phyloP scores from a whole-genome alignment of 345 rosid genomes.

The Eucalyptus tenuipes region DNA sequence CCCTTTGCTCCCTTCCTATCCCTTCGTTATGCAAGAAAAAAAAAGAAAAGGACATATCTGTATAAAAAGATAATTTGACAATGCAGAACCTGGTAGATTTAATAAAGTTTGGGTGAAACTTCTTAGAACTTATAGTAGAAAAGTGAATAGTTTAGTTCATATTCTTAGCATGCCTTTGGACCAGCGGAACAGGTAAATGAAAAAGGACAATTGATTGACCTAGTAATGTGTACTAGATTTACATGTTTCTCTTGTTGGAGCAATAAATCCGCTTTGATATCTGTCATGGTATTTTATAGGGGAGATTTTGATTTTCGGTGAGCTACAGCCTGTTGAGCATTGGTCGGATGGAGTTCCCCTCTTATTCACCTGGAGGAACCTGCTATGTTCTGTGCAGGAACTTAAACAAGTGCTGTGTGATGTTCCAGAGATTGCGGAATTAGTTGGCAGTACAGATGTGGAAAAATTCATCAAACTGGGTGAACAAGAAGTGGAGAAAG shows the following conservation, averaged over 20 bases:
- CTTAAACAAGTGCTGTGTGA: conserved; percentile 62
- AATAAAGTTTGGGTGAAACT: not conserved
- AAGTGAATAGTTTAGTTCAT: not conserved
- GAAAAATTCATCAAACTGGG: conserved; percentile 30
- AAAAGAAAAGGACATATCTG: not conserved
- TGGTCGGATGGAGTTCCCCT: not conserved
- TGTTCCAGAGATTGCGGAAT: conserved; percentile 75
- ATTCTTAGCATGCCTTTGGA: not conserved
- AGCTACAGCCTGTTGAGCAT: not conserved
- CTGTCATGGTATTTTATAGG: not conserved
- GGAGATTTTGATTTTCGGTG: not conserved
- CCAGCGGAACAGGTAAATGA: not conserved
- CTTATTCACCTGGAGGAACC: not conserved
- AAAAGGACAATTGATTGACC: not conserved
- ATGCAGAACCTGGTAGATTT: not conserved
- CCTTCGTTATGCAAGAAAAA: not conserved
- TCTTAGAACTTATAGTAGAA: not conserved
- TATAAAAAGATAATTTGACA: not conserved
- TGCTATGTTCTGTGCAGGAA: conserved; percentile 40
- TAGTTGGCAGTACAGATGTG: conserved; percentile 54
- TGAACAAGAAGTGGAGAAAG: conserved; percentile 35
- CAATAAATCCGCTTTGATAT: not conserved
- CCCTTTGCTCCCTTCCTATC: not conserved
- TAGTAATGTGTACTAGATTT: not conserved
- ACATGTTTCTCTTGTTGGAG: not conserved